A percentile compares a stretch with the other conserved stretches of the same genome.
phyloP scores from a whole-genome alignment of 1,284 basidiomycete species.

The Microbotryum saponariae region DNA sequence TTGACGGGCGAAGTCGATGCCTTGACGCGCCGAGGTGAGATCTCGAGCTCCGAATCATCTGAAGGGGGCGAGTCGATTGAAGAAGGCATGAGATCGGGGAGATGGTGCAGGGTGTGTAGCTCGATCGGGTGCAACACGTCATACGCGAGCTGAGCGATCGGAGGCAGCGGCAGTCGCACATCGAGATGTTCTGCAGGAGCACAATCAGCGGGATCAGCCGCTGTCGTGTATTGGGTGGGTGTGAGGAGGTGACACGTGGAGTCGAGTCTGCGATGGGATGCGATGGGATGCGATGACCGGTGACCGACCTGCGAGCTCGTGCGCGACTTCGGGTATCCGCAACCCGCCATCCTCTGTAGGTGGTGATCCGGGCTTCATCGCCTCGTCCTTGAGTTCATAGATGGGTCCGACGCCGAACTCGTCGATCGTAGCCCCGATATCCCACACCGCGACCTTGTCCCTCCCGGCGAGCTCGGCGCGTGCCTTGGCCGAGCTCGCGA shows the following conservation, averaged over 20 bases:
- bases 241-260: too few relatives aligned
- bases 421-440: slow-evolving; percentile 25
- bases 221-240: neutral
- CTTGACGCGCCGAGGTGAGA: too few relatives aligned
- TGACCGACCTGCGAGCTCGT: slow-evolving; percentile 16
- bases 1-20: too few relatives aligned
- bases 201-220: neutral
- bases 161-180: neutral
- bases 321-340: slow-evolving; percentile 15
- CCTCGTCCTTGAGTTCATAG: slow-evolving; percentile 23
- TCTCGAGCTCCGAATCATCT: slow-evolving; percentile 2
- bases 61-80: slow-evolving; percentile 3
- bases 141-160: slow-evolving; percentile 21
- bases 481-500: slow-evolving; percentile 16
- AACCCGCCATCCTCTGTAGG: slow-evolving; percentile 10
- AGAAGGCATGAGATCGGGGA: slow-evolving; percentile 8
- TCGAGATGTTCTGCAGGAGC: slow-evolving; percentile 15
- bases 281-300: neutral
- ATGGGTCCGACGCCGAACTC: slow-evolving; percentile 16
- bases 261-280: too few relatives aligned
- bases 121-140: slow-evolving; percentile 15
- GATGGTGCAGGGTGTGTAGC: slow-evolving; percentile 11
- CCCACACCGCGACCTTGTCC: slow-evolving; percentile 23
- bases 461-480: slow-evolving; percentile 28
- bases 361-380: slow-evolving; percentile 9